Percentiles rank a stretch among this genome's conserved stretches.
phyloP scores from a whole-genome alignment of 2,329 filamentous ascomycete species.

The Clarireedia sp. region DNA sequence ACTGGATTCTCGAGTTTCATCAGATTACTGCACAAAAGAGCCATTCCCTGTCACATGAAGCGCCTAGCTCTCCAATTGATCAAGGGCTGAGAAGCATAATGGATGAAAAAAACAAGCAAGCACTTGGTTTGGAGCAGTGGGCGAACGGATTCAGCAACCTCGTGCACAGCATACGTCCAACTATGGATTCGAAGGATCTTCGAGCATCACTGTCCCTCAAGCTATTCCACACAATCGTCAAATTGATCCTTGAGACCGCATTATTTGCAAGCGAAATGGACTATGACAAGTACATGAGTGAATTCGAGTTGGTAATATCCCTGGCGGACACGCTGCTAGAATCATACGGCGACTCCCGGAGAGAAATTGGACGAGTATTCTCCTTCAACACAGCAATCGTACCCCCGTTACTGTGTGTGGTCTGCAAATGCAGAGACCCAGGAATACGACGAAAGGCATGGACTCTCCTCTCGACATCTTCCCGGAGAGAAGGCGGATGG shows the following conservation, averaged over 20 bases:
- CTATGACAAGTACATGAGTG: conserved; percentile 2
- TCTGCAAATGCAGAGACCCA: conserved; percentile 6
- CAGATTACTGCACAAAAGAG: not conserved
- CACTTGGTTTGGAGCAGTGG: not conserved
- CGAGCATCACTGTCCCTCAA: conserved; percentile 1
- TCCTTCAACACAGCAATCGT: not conserved
- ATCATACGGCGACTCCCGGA: not conserved
- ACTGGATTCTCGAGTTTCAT: not conserved
- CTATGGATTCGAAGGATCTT: not conserved
- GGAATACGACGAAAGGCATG: not conserved
- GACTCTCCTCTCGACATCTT: not conserved
- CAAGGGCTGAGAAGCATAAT: not conserved
- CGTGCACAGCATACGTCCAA: not conserved
- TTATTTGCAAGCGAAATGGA: not conserved
- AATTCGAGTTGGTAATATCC: conserved; percentile 6
- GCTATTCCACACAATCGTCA: not conserved
- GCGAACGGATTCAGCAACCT: not conserved
- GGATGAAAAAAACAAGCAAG: not conserved
- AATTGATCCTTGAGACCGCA: conserved; percentile 1
- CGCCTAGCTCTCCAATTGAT: not conserved
- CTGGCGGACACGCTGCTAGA: conserved; percentile 4
- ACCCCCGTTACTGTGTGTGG: not conserved
- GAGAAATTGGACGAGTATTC: not conserved
- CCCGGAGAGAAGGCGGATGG: conserved; percentile 4
- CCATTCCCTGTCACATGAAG: not conserved